A percentile compares a stretch with the other conserved stretches of the same genome.
Conservation (phyloP, 441 rosid genomes). For the Breynia disticha region DNA sequence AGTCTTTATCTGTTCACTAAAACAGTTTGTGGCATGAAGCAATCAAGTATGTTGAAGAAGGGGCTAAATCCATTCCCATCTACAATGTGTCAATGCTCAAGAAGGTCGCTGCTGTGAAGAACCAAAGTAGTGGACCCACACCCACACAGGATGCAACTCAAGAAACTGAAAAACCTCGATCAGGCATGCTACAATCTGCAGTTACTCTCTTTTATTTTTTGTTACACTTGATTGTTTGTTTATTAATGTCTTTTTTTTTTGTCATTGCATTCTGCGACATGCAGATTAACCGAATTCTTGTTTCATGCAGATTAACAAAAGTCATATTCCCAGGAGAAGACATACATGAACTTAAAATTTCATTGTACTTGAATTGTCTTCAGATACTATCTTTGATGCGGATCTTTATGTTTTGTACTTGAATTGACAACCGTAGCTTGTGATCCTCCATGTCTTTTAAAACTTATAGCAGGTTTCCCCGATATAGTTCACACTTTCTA, state of each 20-base stretch:
- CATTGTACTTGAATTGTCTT: background rate
- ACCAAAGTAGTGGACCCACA: constrained; percentile 30
- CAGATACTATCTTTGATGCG: constrained; percentile 56
- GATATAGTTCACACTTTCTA: constrained; percentile 69
- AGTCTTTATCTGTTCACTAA: constrained; percentile 33
- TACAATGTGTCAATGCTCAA: constrained; percentile 54
- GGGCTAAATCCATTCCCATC: constrained; percentile 49
- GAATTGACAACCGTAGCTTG: constrained; percentile 69
- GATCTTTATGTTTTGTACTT: constrained; percentile 72
- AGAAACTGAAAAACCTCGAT: constrained; percentile 29
- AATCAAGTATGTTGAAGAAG: constrained; percentile 71
- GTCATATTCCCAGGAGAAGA: background rate
- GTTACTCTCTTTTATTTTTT: constrained; percentile 30
- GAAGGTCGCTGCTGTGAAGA: constrained; percentile 52
- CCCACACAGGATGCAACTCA: constrained; percentile 15
- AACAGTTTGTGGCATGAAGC: constrained; percentile 63
- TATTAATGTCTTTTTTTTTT: no score
- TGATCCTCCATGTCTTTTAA: constrained; percentile 83
- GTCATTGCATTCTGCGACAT: no score
- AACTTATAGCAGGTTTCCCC: constrained; percentile 65
- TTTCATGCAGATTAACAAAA: no score
- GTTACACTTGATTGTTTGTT: background rate
- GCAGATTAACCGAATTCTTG: no score
- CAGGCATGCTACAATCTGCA: constrained; percentile 25
- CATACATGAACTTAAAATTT: background rate